These are phyloP conservation scores for Trametes gibbosa DNA, from an alignment of 768 basidiomycete genomes.

Conservation along the genomic window DNA sequence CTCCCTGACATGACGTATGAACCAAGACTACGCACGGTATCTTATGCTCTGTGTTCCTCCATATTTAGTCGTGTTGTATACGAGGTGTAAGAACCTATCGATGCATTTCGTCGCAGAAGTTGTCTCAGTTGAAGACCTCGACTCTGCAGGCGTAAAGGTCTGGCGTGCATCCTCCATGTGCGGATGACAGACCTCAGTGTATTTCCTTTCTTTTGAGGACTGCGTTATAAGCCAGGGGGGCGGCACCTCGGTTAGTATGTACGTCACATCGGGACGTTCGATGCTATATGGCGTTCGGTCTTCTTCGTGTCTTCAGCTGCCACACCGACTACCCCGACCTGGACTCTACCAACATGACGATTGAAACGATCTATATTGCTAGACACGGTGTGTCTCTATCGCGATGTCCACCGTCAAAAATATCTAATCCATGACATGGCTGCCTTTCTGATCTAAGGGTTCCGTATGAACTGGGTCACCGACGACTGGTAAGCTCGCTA, in stretches of 20 bases:
- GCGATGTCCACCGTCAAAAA: neutral
- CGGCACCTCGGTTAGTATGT: too few species aligned
- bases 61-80: slow-evolving; percentile 27
- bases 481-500: slow-evolving; percentile 52
- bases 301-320: too few species aligned
- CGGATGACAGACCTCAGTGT: too few species aligned
- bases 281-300: too few species aligned
- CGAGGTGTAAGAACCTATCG: slow-evolving; percentile 18
- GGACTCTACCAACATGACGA: slow-evolving; percentile 31
- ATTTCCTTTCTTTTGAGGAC: too few species aligned
- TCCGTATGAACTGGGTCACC: slow-evolving; percentile 71
- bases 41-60: slow-evolving; percentile 20
- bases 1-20: slow-evolving; percentile 21
- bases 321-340: too few species aligned
- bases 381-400: slow-evolving; percentile 51
- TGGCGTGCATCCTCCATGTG: too few species aligned
- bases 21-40: slow-evolving; percentile 26
- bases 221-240: too few species aligned
- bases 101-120: slow-evolving; percentile 12
- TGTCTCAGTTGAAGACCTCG: neutral
- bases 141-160: too few species aligned
- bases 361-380: slow-evolving; percentile 66
- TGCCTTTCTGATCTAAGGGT: slow-evolving; percentile 44
- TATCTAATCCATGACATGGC: too few species aligned
- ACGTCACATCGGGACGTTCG: too few species aligned